These are phyloP conservation scores for Mortierella alpina DNA, from an alignment of 192 early-diverging fungal species.

Conservation along the genomic window DNA sequence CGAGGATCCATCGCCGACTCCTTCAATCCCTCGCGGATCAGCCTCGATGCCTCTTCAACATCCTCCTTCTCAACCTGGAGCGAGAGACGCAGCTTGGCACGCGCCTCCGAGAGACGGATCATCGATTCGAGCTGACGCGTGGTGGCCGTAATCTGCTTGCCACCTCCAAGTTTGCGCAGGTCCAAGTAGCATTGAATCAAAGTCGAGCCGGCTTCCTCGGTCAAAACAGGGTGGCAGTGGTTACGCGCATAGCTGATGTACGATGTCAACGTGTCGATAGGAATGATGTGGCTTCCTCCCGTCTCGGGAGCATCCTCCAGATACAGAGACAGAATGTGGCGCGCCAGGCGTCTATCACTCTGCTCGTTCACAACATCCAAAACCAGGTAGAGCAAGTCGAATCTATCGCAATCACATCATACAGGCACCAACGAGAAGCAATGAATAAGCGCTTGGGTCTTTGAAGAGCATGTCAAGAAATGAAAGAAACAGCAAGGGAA, in stretches of 20 bases:
- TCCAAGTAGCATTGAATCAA: conserved; percentile 87
- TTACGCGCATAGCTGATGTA: conserved; percentile 93
- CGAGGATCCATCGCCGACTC: conserved; percentile 92
- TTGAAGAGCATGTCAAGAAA: not conserved
- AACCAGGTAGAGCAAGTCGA: conserved; percentile 93
- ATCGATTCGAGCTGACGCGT: conserved; percentile 97
- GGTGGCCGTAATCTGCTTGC: conserved; percentile 86
- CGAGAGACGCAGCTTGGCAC: conserved; percentile 90
- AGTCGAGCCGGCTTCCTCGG: conserved; percentile 78
- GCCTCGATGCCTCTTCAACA: conserved; percentile 89
- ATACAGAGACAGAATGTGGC: conserved; percentile 91
- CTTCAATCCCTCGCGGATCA: conserved; percentile 91
- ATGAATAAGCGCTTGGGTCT: not conserved
- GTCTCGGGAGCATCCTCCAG: conserved; percentile 69
- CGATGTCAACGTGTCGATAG: conserved; percentile 85
- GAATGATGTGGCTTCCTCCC: conserved; percentile 60
- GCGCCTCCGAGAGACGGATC: conserved; percentile 95
- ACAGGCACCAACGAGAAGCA: not conserved
- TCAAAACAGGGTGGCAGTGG: conserved; percentile 78
- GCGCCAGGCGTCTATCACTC: conserved; percentile 87
- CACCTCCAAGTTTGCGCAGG: conserved; percentile 80
- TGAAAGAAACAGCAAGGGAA: not conserved
- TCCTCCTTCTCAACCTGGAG: conserved; percentile 78
- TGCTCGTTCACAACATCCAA: conserved; percentile 90
- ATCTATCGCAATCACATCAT: conserved; percentile 59